Evolutionary conservation across 148 eudicot genomes (phyloP).

Genomic region (Heliosperma pusillum): DNA sequence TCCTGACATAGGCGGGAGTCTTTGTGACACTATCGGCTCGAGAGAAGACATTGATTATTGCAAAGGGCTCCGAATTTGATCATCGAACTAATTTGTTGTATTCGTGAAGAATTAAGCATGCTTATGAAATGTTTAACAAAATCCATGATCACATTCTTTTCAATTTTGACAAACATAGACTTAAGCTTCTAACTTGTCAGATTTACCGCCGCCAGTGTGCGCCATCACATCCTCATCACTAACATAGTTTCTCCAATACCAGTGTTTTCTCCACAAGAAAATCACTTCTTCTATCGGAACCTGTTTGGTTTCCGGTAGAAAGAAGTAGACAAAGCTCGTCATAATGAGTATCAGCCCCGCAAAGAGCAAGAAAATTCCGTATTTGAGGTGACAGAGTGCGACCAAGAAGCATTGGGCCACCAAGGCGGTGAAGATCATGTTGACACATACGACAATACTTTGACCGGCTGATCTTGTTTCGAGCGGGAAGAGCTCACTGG

Average conservation of each 20-base stretch:
- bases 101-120: no score
- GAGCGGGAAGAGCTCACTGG: conserved; percentile 87
- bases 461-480: conserved; percentile 96
- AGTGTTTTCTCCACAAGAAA: conserved; percentile 67
- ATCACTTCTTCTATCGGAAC: conserved; percentile 92
- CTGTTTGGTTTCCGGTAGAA: conserved; percentile 88
- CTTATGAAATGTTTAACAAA: no score
- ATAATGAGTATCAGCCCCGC: conserved; percentile 64
- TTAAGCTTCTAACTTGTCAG: conserved; percentile 15
- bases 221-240: conserved; percentile 38
- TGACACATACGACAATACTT: conserved; percentile 78
- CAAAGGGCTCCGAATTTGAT: not conserved
- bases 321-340: conserved; percentile 55
- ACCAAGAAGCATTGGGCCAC: conserved; percentile 73
- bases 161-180: not conserved
- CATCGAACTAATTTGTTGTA: not conserved
- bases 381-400: conserved; percentile 67
- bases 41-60: not conserved
- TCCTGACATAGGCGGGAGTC: conserved; percentile 2
- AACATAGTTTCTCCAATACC: conserved; percentile 71
- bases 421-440: conserved; percentile 84
- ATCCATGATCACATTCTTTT: no score
- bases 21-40: no score
- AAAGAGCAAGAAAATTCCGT: conserved; percentile 79
- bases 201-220: conserved; percentile 28